Conservation (phyloP, 2,329 filamentous ascomycete genomes). For the Neofusicoccum ribis region DNA sequence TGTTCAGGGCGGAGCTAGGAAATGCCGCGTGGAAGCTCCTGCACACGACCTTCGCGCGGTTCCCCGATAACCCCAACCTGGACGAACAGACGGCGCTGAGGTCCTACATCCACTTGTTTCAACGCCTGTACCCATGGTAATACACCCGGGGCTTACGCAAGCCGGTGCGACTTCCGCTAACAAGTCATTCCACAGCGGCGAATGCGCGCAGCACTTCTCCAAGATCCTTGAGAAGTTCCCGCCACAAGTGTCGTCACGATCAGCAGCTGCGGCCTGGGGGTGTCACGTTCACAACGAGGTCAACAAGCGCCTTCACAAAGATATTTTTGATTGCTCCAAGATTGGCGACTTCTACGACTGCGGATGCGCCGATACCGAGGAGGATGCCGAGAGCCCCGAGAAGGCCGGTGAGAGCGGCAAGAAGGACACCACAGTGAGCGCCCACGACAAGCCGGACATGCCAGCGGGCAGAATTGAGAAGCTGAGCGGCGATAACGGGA, state of each 20-base stretch:
- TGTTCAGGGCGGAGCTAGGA: conserved; percentile 59
- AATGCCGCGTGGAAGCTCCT: conserved; percentile 66
- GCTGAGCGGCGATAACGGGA: conserved; percentile 28
- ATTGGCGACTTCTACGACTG: conserved; percentile 69
- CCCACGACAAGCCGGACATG: conserved; percentile 29
- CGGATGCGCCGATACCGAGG: conserved; percentile 59
- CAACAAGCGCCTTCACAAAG: conserved; percentile 62
- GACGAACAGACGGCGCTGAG: conserved; percentile 62
- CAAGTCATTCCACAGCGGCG: conserved; percentile 48
- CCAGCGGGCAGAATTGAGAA: conserved; percentile 29
- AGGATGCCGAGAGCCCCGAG: conserved; percentile 20
- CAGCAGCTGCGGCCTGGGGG: conserved; percentile 64
- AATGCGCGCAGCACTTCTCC: conserved; percentile 66
- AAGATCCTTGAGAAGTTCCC: conserved; percentile 62
- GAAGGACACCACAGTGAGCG: conserved; percentile 19
- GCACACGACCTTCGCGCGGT: conserved; percentile 66
- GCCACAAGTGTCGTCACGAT: conserved; percentile 63
- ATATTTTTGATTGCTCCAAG: conserved; percentile 63
- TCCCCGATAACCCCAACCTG: conserved; percentile 61
- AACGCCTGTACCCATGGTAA: conserved; percentile 65
- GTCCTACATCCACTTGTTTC: conserved; percentile 64
- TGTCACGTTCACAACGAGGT: conserved; percentile 68
- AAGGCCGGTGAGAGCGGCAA: conserved; percentile 18
- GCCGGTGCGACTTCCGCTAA: not conserved
- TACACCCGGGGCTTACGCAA: not conserved